A percentile compares a stretch with the other conserved stretches of the same genome.
phyloP scores from a whole-genome alignment of 176 grass and related monocot genomes.

The Oryza longistaminata region DNA sequence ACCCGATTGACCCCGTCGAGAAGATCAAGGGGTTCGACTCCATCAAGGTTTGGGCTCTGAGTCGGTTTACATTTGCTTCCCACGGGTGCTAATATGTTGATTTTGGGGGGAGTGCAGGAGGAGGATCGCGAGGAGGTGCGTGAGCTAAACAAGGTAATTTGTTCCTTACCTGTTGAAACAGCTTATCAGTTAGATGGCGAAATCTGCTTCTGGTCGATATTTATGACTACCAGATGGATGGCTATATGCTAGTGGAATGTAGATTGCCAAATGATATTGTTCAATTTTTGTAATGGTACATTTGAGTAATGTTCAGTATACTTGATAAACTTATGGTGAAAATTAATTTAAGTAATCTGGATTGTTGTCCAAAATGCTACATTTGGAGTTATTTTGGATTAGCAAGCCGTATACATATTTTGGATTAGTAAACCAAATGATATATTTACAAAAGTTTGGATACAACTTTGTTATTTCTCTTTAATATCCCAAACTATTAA shows the following conservation, averaged over 20 bases:
- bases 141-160: conserved; percentile 48
- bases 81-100: not conserved
- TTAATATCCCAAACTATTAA: conserved; percentile 12
- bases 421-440: no score
- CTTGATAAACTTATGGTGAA: not conserved
- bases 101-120: conserved; percentile 45
- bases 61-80: not conserved
- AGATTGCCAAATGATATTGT: not conserved
- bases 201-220: not conserved
- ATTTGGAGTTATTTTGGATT: not conserved
- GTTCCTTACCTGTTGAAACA: not conserved
- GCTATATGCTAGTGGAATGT: not conserved
- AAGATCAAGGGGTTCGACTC: conserved; percentile 61
- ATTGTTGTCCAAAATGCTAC: not conserved
- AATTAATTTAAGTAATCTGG: not conserved
- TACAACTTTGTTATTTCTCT: not conserved
- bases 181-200: not conserved
- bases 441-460: not conserved
- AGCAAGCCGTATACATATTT: not conserved
- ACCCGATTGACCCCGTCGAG: conserved; percentile 49
- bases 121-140: conserved; percentile 56
- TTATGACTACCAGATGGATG: not conserved
- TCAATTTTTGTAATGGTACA: not conserved
- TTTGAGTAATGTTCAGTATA: not conserved
- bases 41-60: conserved; percentile 57